Evolutionary conservation across 192 early-diverging fungal species (phyloP), one percentile per base, ranked within the genome.

Genomic region (Haplosporangium gracile): DNA sequence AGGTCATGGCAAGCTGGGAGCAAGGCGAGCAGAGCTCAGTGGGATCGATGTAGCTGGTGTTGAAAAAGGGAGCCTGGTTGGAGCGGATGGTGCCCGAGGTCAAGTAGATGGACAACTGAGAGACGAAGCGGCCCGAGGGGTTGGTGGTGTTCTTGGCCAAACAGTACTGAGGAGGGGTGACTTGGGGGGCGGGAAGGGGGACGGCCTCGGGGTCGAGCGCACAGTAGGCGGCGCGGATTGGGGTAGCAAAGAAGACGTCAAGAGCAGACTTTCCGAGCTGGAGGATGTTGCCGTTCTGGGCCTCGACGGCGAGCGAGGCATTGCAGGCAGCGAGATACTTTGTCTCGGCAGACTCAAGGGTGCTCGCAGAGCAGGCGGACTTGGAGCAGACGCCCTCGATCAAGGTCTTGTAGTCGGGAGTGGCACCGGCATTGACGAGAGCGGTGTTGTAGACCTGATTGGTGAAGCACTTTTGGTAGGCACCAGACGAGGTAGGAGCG

Each of bases 391-490:
- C 82, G 24, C 38, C 13, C 68, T 57, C 68, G 60, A 83, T 78
- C 49, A 83, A n/a, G 13, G 78, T 65, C 40, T 65, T 74, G 68
- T 75, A 83, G 77, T 83, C 57, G 55, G 82, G 82, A 43, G 42
- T 43, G 45, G 39, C 34, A 42, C 77, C 75, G 5, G 32, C 55
- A 24, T 38, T 68, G 72, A 83, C 76, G 2, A 83, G 49, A 32
- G 71, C 82, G 40, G 38, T 29, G 82, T 77, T 83, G 73, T 83
- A 83, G 51, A 83, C 77, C 63, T 70, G 77, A 8, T 79, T 77
- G 51, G 82, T 83, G 68, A 70, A 83, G 77, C 82, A 83, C 77
- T 83, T 83, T 74, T 76, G 63, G 82, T 75, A 83, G 5, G 36
- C 38, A 20, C 82, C 82, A 53, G 20, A 39, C 45, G 32, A 9